Base-by-base conservation (phyloP, 2,329 filamentous ascomycete species). In the Fusarium illudens region DNA sequence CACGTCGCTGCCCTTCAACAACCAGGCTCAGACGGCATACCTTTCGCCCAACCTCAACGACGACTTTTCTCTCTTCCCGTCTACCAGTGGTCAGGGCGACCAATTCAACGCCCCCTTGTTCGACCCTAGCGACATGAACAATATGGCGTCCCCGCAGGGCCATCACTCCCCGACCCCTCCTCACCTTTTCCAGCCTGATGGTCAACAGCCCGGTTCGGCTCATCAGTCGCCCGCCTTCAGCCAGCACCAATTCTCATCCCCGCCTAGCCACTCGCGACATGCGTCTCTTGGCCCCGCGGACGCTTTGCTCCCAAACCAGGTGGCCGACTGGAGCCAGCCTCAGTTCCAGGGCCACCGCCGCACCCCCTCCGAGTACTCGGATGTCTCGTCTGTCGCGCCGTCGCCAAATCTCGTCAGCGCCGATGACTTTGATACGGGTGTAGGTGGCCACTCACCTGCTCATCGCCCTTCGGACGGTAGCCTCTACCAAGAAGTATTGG, bases 361-460 rank as follows among this genome's bases (percentile, higher is more conserved):
- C 74, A 90, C 88, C 34, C 92, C 93, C 1, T 97, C 94, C n/a
- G 95, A 97, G 72, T 93, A 91, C 74, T 97, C 94, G 3, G 95
- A 97, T 71, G 90, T 97, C 6, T 97, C 90, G 6, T 97, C 93
- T 17, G 92, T 90, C 15, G 90, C 92, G 20, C 92, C 90, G 22
- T 97, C 95, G 17, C 95, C 95, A 4, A 93, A 93, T 75, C 81
- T 97, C 60, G 87, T 86, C 27, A 91, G 91, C 70, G 86, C 91
- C 63, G 94, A 97, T 73, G 88, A 83, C 67, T 96, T 97, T 74
- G 94, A 97, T 19, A 80, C 84, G n/a, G 84, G 86, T 53, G 87
- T 92, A 33, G 82, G 88, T 65, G 85, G 90, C 58, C 90, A 92
- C 63, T 97, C 94, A 8, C 95, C 95, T 2, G 87, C 96, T 79